Evolutionary conservation across 495 filamentous ascomycete genomes (phyloP).

Genomic region (Friedmanniomyces simplex): DNA sequence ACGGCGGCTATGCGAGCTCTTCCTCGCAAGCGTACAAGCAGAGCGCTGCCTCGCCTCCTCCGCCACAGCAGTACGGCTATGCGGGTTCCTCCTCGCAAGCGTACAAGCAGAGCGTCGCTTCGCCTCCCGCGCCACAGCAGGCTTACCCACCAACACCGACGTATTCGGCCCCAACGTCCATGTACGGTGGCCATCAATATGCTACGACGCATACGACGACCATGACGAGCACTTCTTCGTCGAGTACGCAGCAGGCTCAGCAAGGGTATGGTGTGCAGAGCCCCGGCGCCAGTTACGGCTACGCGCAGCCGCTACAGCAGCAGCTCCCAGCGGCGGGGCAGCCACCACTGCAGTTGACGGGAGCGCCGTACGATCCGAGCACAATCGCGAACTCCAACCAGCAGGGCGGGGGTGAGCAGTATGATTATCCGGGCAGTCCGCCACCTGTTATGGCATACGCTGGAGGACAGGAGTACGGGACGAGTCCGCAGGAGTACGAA

Average conservation of each 20-base stretch:
- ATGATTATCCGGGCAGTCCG: neutral
- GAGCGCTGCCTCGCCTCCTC: neutral
- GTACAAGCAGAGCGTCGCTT: neutral
- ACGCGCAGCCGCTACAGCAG: neutral
- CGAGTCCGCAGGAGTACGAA: neutral
- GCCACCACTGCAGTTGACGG: neutral
- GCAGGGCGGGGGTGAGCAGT: neutral
- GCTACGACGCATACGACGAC: neutral
- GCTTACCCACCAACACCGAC: no score
- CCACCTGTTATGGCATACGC: neutral
- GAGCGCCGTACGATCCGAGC: neutral
- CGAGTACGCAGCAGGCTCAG: neutral
- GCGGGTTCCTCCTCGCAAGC: no score
- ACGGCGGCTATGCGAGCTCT: no score
- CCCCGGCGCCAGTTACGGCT: neutral
- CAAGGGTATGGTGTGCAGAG: neutral
- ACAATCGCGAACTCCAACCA: neutral
- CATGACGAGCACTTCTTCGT: neutral
- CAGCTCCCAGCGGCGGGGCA: neutral
- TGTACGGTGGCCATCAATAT: neutral
- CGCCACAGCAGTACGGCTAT: no score
- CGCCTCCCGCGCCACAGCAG: neutral
- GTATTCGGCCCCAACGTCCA: neutral
- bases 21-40: neutral
- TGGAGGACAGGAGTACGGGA: neutral